Evolutionary conservation across 2,329 filamentous ascomycete genomes (phyloP).

Genomic region (Neodidymelliopsis sp.): DNA sequence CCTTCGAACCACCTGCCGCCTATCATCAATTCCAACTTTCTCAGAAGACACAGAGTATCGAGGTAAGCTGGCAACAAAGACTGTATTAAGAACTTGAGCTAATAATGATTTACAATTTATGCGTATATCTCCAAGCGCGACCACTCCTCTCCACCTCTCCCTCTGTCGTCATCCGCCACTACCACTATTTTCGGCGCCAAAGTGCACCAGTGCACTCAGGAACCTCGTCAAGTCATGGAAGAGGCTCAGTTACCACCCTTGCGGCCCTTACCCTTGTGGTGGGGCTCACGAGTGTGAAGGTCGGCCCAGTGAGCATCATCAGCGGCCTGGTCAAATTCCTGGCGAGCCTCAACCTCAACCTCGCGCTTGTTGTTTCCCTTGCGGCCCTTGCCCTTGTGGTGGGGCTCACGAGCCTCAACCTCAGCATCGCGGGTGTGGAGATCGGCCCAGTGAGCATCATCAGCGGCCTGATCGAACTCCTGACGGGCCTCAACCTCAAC

Average conservation of each 20-base stretch:
- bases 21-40: no score
- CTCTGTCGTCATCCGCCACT: neutral
- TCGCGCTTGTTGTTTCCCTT: neutral
- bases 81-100: neutral
- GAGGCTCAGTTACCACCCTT: conserved; percentile 6
- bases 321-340: conserved; percentile 11
- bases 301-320: neutral
- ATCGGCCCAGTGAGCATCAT: conserved; percentile 13
- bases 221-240: neutral
- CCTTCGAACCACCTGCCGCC: no score
- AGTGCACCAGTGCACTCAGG: conserved; percentile 12
- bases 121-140: conserved; percentile 2
- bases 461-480: conserved; percentile 19
- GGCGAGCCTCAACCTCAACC: neutral
- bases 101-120: conserved; percentile 13
- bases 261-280: conserved; percentile 21
- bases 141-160: neutral
- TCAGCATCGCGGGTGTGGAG: conserved; percentile 11
- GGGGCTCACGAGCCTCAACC: conserved; percentile 16
- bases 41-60: no score
- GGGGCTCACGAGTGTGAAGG: conserved; percentile 4
- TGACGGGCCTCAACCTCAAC: conserved; percentile 2
- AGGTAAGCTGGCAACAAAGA: no score
- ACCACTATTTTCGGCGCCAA: neutral
- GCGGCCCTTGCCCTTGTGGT: conserved; percentile 22